Evolutionary conservation across 2,329 filamentous ascomycete species (phyloP).

Genomic region (Dryadomyces quercus-mongolicae): DNA sequence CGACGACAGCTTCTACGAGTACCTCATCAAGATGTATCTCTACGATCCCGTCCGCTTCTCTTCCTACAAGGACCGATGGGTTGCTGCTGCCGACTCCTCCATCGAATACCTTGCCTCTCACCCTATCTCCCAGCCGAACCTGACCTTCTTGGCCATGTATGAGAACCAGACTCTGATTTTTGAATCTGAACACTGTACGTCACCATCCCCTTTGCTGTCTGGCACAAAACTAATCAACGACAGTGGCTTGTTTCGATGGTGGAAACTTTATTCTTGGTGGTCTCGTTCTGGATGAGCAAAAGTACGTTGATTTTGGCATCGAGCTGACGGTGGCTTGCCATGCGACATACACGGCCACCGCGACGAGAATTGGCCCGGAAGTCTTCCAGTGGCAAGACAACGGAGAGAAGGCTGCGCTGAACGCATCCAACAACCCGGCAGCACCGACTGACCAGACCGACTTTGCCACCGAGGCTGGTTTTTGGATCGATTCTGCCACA

Average conservation of each 20-base stretch:
- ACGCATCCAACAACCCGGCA: conserved; percentile 23
- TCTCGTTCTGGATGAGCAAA: conserved; percentile 48
- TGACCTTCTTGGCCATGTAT: conserved; percentile 59
- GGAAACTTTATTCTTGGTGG: conserved; percentile 80
- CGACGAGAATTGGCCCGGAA: conserved; percentile 69
- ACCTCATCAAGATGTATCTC: conserved; percentile 82
- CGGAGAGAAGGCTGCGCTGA: conserved; percentile 19
- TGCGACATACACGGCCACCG: conserved; percentile 56
- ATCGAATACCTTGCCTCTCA: conserved; percentile 60
- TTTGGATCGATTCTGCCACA: conserved; percentile 48
- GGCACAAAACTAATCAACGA: not conserved
- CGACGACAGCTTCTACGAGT: conserved; percentile 76
- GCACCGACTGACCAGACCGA: conserved; percentile 31
- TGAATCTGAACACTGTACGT: conserved; percentile 34
- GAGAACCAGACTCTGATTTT: conserved; percentile 30
- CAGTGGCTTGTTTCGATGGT: conserved; percentile 68
- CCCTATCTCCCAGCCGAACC: conserved; percentile 51
- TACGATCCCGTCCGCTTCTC: conserved; percentile 57
- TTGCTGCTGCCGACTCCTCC: conserved; percentile 61
- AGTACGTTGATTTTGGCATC: conserved; percentile 65
- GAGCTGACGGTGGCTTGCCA: conserved; percentile 60
- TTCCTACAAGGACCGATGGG: conserved; percentile 61
- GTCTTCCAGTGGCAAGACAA: conserved; percentile 49
- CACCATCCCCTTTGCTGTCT: not conserved
- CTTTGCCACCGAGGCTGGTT: conserved; percentile 58